Conservation (phyloP, 2,329 filamentous ascomycete species). For the Nemania sp. region DNA sequence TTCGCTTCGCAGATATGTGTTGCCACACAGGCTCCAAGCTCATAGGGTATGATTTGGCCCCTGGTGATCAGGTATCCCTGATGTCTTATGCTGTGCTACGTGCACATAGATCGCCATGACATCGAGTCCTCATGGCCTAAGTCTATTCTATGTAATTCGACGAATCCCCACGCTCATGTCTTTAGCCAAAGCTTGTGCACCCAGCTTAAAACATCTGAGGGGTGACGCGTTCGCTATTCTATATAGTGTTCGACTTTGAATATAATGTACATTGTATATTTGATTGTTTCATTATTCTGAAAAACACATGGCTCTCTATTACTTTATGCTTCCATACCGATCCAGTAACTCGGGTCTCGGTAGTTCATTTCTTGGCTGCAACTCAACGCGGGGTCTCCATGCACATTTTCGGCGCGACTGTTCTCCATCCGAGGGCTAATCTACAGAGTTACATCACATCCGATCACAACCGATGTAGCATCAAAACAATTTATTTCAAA, state of each 20-base stretch:
- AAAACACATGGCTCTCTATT: slow-evolving; percentile 5
- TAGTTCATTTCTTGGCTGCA: slow-evolving; percentile 18
- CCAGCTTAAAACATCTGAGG: not conserved
- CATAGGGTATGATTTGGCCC: not conserved
- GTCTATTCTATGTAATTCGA: not conserved
- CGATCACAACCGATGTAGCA: slow-evolving; percentile 14
- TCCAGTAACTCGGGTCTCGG: slow-evolving; percentile 30
- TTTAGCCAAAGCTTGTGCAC: slow-evolving; percentile 7
- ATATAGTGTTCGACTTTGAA: slow-evolving; percentile 5
- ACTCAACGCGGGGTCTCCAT: not conserved
- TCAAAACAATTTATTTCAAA: slow-evolving; percentile 16
- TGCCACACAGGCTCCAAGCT: not conserved
- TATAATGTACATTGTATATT: not conserved
- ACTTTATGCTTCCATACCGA: slow-evolving; percentile 2
- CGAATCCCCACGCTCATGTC: not conserved
- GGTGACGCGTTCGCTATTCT: slow-evolving; percentile 13
- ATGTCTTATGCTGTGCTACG: not conserved
- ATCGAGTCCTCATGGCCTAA: not conserved
- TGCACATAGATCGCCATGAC: not conserved
- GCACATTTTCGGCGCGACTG: not conserved
- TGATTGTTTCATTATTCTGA: slow-evolving; percentile 1
- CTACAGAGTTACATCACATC: slow-evolving; percentile 12
- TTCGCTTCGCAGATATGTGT: not conserved
- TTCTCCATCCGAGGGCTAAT: slow-evolving; percentile 23
- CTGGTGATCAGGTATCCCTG: slow-evolving; percentile 3